Conservation (phyloP, 2,329 filamentous ascomycete genomes). For the Phyllosticta capitalensis region DNA sequence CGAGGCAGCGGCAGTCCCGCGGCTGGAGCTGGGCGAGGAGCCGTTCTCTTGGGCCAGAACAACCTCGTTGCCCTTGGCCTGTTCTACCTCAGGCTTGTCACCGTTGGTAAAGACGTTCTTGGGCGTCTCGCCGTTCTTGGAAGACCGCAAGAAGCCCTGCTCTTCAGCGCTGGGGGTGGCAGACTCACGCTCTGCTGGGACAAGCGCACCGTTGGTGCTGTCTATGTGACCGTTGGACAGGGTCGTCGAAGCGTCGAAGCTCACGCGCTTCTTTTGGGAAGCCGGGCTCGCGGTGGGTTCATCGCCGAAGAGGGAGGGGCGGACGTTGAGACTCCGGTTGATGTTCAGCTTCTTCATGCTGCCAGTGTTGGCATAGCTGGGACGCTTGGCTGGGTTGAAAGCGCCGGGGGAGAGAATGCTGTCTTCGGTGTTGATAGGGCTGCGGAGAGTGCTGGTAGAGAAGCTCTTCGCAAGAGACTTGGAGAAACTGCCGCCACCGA, state of each 20-base stretch:
- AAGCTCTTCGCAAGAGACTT: slow-evolving; percentile 76
- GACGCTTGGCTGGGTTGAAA: slow-evolving; percentile 55
- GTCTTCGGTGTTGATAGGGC: slow-evolving; percentile 71
- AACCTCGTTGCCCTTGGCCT: slow-evolving; percentile 65
- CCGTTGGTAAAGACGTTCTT: slow-evolving; percentile 28
- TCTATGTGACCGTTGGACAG: slow-evolving; percentile 36
- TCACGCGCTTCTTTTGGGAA: slow-evolving; percentile 66
- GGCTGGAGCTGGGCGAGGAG: slow-evolving; percentile 28
- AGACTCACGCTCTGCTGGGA: slow-evolving; percentile 41
- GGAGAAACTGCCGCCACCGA: slow-evolving; percentile 50
- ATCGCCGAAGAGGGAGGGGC: slow-evolving; percentile 48
- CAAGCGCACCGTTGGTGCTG: slow-evolving; percentile 38
- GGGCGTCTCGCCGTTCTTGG: slow-evolving; percentile 16
- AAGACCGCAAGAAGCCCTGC: slow-evolving; percentile 50
- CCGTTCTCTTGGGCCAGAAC: slow-evolving; percentile 69
- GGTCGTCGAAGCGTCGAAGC: slow-evolving; percentile 55
- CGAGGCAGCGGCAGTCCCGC: slow-evolving; percentile 15
- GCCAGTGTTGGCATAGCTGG: slow-evolving; percentile 21
- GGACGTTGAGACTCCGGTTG: slow-evolving; percentile 67
- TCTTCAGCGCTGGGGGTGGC: slow-evolving; percentile 49
- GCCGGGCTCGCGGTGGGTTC: slow-evolving; percentile 41
- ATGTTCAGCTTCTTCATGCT: slow-evolving; percentile 88
- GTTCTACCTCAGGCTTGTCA: slow-evolving; percentile 54
- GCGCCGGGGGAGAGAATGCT: slow-evolving; percentile 80
- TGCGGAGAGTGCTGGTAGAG: slow-evolving; percentile 76